Evolutionary conservation across 2,329 filamentous ascomycete species (phyloP), one percentile per base, ranked within the genome.

Genomic region (Aspergillus sp.): DNA sequence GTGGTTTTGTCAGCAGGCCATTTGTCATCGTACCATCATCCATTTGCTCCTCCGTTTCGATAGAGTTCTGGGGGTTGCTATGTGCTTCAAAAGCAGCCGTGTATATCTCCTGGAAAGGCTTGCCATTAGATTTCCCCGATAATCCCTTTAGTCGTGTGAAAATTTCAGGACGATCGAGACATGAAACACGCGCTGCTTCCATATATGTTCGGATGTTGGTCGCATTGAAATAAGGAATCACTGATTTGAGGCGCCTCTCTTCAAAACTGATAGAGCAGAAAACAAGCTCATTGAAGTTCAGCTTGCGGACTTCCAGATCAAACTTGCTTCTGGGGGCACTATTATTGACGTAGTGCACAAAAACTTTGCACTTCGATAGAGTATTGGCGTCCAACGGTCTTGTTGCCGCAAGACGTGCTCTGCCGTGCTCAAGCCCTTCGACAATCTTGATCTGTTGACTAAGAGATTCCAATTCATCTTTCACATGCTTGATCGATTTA

Each of bases 201-300:
- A 41, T 41, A 41, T 41, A 41, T n/a, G 17, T 41, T 19, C 38
- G 38, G 38, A 41, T 41, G 38, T 41, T 41, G 14, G 17, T 41
- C 17, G 38, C 38, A 16, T 41, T 41, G 38, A 41, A 41, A 41
- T 41, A 41, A 19, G 14, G 38, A 41, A 41, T 41, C 38, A 41
- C 38, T 7, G 38, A 41, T 41, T 41, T 41, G n/a, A 41, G 38
- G 38, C 17, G 38, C 17, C 38, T 41, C 38, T 41, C 38, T 41
- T 41, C 38, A 41, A 41, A 41, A 41, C 38, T 41, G 38, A 41
- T 41, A 41, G 38, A 41, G 17, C 38, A 41, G 38, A 41, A 41
- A 41, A 19, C 17, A n/a, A 41, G 17, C 38, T 41, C 38, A 41
- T 41, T 41, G 14, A 41, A 41, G 38, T 16, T 41, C 17, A 41